phyloP scores from a whole-genome alignment of 2,329 filamentous ascomycete species.

The Diaporthe humulicola region DNA sequence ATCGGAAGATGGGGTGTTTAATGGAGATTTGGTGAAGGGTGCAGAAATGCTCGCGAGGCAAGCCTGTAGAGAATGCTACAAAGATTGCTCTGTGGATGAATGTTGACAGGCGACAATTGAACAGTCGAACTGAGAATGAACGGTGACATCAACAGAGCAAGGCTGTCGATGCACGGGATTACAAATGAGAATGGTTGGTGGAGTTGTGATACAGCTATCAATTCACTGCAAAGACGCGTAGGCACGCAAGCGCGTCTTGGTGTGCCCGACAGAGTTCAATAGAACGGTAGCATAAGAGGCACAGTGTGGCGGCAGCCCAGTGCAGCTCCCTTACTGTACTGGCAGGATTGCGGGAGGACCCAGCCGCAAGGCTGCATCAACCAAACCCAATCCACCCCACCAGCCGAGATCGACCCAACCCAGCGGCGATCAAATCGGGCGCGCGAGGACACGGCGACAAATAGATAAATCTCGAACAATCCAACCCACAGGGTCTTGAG shows the following conservation, averaged over 20 bases:
- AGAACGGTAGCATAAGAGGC: not conserved
- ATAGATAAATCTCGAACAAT: not conserved
- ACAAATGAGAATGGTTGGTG: not conserved
- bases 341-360: not conserved
- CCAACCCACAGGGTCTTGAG: not conserved
- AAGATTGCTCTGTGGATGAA: not conserved
- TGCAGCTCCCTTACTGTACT: not conserved
- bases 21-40: not conserved
- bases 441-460: not conserved
- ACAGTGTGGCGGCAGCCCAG: slow-evolving; percentile 2
- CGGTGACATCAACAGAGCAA: not conserved
- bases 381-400: not conserved
- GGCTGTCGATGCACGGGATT: not conserved
- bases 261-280: slow-evolving; percentile 1
- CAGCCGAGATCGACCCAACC: slow-evolving; percentile 9
- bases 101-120: not conserved
- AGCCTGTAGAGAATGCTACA: not conserved
- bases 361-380: slow-evolving; percentile 25
- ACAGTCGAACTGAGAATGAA: not conserved
- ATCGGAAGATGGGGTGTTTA: not conserved
- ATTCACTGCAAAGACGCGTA: slow-evolving; percentile 5
- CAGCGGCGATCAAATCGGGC: slow-evolving; percentile 23
- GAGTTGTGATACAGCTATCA: not conserved
- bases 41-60: not conserved
- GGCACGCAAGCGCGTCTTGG: slow-evolving; percentile 9